A percentile compares a stretch with the other conserved stretches of the same genome.
These are phyloP conservation scores for Beauveria sp. DNA, from an alignment of 2,329 filamentous ascomycete species.

Conservation along the genomic window DNA sequence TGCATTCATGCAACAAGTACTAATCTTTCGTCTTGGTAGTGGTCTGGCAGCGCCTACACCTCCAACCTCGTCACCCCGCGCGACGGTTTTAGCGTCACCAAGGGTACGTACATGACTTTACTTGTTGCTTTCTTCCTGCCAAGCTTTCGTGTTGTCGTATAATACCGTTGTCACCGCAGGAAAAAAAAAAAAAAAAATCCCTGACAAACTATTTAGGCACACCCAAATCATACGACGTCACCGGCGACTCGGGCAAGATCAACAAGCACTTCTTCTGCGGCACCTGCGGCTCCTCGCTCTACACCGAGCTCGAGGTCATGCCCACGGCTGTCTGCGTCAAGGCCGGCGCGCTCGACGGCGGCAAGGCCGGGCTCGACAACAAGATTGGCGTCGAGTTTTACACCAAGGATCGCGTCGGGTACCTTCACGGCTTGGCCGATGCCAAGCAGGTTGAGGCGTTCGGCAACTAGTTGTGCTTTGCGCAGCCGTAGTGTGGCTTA, in stretches of 20 bases:
- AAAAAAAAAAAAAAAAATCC: not conserved
- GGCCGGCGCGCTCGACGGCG: slow-evolving; percentile 42
- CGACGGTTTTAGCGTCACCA: slow-evolving; percentile 38
- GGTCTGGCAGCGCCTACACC: slow-evolving; percentile 47
- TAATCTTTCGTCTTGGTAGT: slow-evolving; percentile 20
- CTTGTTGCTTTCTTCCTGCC: not conserved
- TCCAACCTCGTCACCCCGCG: slow-evolving; percentile 45
- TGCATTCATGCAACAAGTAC: not conserved
- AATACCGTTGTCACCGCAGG: too few species aligned
- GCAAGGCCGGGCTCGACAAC: slow-evolving; percentile 33
- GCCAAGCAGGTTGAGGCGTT: slow-evolving; percentile 38
- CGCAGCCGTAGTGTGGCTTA: not conserved
- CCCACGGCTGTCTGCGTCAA: slow-evolving; percentile 42
- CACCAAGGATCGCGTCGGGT: slow-evolving; percentile 39
- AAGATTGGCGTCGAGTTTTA: slow-evolving; percentile 46
- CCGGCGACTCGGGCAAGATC: slow-evolving; percentile 42
- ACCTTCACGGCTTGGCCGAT: slow-evolving; percentile 32
- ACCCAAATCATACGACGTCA: slow-evolving; percentile 39
- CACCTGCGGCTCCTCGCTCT: slow-evolving; percentile 43
- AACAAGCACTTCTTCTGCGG: slow-evolving; percentile 50
- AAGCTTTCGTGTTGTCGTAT: too few species aligned
- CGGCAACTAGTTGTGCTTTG: slow-evolving; percentile 13
- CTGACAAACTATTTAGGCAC: slow-evolving; percentile 25
- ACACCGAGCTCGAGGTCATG: slow-evolving; percentile 46
- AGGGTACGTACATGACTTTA: slow-evolving; percentile 26